Evolutionary conservation across 1,139 yeast species (phyloP), one percentile per base, ranked within the genome.

Genomic region (Trichomonascaceae sp.): DNA sequence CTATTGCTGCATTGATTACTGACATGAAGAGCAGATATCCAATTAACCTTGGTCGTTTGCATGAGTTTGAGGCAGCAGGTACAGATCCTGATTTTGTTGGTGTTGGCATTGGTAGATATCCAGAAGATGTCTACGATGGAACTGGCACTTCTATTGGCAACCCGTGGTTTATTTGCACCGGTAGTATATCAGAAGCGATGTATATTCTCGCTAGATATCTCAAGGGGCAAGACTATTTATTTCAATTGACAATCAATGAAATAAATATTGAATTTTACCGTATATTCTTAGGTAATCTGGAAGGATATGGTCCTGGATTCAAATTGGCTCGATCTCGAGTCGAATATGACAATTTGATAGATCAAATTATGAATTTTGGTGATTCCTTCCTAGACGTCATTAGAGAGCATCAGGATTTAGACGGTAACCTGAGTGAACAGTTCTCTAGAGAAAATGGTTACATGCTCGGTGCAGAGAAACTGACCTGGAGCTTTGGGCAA

Each of bases 151-250:
- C 85, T 15, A 85, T 83, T 61, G 98, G 97, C 1, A 93, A 93
- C 65, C 98, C 99, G 1, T 93, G 98, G 99, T 91, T 91, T 66
- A 79, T 93, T 57, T 78, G 95, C 20, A 91, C 97, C 0, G 82
- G 93, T 0, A 76, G 93, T 2, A 91, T 93, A 1, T 79, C 95
- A 1, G 89, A 85, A 62, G 65, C 80, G 9, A 63, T 84, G 43
- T 69, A 70, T 52, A 56, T 60, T 12, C 56, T 69, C 22, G 73
- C 69, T 3, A 62, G 64, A 46, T 57, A 79, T 68, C 68, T 76
- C 43, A 54, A 63, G 64, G 50, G 69, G 70, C 55, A 72, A 63
- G 64, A 73, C 64, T 60, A 61, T 63, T 41, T 61, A 60, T 55
- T 57, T 55, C 32, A 61, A 59, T 45, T 65, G 62, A 54, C 55